These are phyloP conservation scores for Clarireedia monteithiana DNA, from an alignment of 2,329 filamentous ascomycete species.

Conservation along the genomic window DNA sequence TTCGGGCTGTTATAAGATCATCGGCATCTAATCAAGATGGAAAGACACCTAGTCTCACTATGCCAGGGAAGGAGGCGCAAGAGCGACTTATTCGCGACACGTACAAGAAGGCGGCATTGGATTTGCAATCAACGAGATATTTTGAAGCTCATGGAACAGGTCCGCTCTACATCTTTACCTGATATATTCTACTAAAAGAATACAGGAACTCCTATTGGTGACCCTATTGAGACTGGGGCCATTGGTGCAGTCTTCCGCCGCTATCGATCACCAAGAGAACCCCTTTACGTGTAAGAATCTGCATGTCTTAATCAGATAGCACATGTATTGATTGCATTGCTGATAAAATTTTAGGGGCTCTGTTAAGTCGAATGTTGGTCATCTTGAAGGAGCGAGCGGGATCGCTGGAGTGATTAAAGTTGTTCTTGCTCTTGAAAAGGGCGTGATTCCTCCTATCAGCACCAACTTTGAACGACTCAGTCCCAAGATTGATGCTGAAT, in stretches of 20 bases:
- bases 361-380: constrained; percentile 24
- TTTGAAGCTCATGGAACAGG: constrained; percentile 41
- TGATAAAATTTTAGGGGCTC: constrained; percentile 12
- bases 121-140: constrained; percentile 32
- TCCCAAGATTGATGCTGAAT: constrained; percentile 20
- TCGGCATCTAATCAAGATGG: constrained; percentile 41
- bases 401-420: constrained; percentile 26
- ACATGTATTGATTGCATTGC: background rate
- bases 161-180: constrained; percentile 8
- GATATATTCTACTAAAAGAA: background rate
- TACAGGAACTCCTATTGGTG: background rate
- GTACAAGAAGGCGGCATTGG: constrained; percentile 36
- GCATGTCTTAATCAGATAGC: background rate
- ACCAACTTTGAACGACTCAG: constrained; percentile 29
- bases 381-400: constrained; percentile 23
- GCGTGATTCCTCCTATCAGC: constrained; percentile 24
- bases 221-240: background rate
- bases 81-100: constrained; percentile 35
- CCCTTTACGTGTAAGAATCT: background rate
- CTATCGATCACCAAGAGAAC: background rate
- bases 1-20: background rate
- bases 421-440: constrained; percentile 21
- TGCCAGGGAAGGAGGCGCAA: constrained; percentile 42
- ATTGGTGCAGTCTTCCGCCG: constrained; percentile 6
- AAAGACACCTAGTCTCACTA: constrained; percentile 43